A percentile compares a stretch with the other conserved stretches of the same genome.
Conservation (phyloP, 2,329 filamentous ascomycete species). For the Ceratocystis alfenasii region DNA sequence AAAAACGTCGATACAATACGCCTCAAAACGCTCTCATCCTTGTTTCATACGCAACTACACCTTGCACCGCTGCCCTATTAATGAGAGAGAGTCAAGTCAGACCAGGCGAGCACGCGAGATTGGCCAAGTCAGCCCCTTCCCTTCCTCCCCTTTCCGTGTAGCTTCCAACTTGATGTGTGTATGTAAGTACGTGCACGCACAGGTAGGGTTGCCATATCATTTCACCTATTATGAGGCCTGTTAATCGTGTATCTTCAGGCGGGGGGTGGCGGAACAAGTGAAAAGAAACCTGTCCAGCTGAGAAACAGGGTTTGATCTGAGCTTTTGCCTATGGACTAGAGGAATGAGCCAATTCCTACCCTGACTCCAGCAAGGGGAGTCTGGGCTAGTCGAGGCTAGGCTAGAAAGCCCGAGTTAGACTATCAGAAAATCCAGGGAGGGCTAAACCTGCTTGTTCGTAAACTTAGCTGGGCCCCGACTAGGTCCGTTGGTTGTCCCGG, state of each 20-base stretch:
- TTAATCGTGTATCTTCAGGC: background rate
- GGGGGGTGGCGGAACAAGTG: constrained; percentile 1
- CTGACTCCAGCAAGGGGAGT: no score
- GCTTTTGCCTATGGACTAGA: background rate
- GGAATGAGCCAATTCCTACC: no score
- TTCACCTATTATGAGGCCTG: background rate
- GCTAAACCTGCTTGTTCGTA: no score
- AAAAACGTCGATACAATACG: background rate
- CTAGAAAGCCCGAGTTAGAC: no score
- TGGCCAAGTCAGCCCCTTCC: background rate
- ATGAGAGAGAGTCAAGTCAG: background rate
- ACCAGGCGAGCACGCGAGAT: background rate
- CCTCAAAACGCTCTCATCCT: background rate
- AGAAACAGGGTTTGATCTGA: constrained; percentile 10
- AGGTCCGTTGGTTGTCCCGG: no score
- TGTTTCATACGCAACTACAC: background rate
- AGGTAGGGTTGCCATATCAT: background rate
- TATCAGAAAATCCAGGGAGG: no score
- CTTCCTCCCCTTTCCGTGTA: background rate
- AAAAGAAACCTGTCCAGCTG: constrained; percentile 8
- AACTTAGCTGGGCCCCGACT: no score
- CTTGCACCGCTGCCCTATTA: background rate
- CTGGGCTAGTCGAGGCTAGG: no score
- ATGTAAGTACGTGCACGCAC: no score
- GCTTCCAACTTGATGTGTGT: background rate